These are phyloP conservation scores for Garcia nutans DNA, from an alignment of 345 rosid genomes.

Conservation along the genomic window DNA sequence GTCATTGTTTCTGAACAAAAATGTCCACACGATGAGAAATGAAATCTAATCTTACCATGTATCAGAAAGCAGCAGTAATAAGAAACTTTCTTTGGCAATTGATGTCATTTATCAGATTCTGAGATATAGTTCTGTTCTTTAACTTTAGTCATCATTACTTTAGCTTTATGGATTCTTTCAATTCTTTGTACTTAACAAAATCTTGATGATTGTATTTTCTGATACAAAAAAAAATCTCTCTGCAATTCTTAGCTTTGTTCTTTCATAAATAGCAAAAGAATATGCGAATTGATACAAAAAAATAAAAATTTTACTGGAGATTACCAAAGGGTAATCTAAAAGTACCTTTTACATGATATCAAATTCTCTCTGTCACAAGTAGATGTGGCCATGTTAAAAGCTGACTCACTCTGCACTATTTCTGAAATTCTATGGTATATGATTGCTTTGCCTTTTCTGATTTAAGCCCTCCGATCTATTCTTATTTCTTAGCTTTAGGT, in stretches of 20 bases:
- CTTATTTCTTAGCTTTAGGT: conserved; percentile 25
- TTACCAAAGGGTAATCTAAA: conserved; percentile 9
- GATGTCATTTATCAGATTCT: not conserved
- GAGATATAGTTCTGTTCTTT: not conserved
- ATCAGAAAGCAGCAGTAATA: not conserved
- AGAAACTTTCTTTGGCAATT: not conserved
- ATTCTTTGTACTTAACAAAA: not conserved
- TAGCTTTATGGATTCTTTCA: no score
- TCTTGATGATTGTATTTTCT: not conserved
- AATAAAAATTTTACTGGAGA: not conserved
- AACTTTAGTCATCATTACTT: no score
- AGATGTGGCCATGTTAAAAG: conserved; percentile 31
- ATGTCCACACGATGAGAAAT: not conserved
- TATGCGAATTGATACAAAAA: not conserved
- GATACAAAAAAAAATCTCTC: not conserved
- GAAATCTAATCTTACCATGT: not conserved
- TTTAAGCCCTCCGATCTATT: conserved; percentile 4
- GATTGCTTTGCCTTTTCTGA: conserved; percentile 18
- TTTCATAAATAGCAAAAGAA: not conserved
- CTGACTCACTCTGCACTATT: conserved; percentile 42
- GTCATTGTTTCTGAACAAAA: conserved; percentile 12
- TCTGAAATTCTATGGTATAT: conserved; percentile 22
- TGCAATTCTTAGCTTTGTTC: not conserved
- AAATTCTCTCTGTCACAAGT: conserved; percentile 23
- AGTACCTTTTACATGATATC: conserved; percentile 1